phyloP scores from a whole-genome alignment of 1,284 basidiomycete genomes.

The Apiotrichum brassicae region DNA sequence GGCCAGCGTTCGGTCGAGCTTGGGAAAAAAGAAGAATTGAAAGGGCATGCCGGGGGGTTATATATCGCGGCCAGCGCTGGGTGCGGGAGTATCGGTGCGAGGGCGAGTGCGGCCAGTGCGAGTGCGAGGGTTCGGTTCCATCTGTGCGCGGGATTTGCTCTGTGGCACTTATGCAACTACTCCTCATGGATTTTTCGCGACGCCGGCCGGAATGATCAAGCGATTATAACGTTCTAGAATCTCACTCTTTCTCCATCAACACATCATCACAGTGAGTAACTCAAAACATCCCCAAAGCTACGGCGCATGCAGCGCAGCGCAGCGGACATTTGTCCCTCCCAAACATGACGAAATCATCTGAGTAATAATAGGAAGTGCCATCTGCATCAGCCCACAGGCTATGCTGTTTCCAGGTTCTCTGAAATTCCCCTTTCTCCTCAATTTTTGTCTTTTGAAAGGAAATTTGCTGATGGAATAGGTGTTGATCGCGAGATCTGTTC shows the following conservation, averaged over 20 bases:
- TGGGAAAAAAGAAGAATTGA: slow-evolving; percentile 1
- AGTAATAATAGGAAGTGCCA: slow-evolving; percentile 30
- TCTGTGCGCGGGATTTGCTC: background rate
- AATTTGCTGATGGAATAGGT: too few relatives aligned
- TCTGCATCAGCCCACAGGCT: slow-evolving; percentile 21
- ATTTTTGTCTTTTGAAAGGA: background rate
- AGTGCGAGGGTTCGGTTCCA: background rate
- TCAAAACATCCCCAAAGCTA: too few relatives aligned
- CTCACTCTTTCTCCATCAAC: background rate
- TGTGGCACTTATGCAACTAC: background rate
- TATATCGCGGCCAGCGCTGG: background rate
- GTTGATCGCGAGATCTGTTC: too few relatives aligned
- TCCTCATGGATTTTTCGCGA: too few relatives aligned
- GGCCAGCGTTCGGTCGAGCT: slow-evolving; percentile 4
- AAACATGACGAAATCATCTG: slow-evolving; percentile 27
- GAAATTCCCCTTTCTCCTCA: slow-evolving; percentile 8
- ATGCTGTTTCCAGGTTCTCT: slow-evolving; percentile 35
- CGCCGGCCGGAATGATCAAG: too few relatives aligned
- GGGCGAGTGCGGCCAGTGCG: background rate
- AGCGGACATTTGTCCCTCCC: too few relatives aligned
- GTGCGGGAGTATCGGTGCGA: background rate
- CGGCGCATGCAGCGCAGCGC: background rate
- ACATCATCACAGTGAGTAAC: background rate
- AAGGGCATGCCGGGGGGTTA: background rate
- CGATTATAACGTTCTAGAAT: too few relatives aligned